phyloP scores from a whole-genome alignment of 805 yeast species.

The Lipomyces kockii region DNA sequence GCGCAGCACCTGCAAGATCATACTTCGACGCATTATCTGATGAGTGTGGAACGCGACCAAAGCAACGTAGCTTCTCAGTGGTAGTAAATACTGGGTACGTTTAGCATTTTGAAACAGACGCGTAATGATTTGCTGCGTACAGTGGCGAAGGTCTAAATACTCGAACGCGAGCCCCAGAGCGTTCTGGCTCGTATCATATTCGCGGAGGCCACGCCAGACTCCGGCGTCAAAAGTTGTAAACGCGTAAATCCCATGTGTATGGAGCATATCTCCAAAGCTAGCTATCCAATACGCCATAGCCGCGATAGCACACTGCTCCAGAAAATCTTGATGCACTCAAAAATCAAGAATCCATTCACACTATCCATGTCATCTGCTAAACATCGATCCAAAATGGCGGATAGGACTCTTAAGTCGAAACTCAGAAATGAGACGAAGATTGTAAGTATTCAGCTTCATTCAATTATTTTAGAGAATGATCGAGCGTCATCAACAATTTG shows the following conservation, averaged over 20 bases:
- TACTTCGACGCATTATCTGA: background rate
- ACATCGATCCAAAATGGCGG: constrained; percentile 23
- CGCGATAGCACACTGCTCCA: background rate
- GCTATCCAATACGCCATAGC: background rate
- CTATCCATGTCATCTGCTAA: background rate
- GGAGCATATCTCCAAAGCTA: background rate
- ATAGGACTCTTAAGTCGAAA: constrained; percentile 22
- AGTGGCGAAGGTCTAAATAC: background rate
- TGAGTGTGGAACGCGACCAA: background rate
- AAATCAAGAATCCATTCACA: background rate
- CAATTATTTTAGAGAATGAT: background rate
- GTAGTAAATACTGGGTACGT: background rate
- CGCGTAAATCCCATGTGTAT: background rate
- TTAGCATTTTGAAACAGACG: background rate
- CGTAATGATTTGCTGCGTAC: background rate
- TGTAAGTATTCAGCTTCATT: constrained; percentile 12
- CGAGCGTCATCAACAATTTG: background rate
- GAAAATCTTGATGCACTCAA: background rate
- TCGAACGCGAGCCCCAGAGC: too few species aligned
- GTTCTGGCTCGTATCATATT: background rate
- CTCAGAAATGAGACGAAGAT: constrained; percentile 30
- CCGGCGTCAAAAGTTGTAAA: background rate
- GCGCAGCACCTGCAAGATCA: background rate
- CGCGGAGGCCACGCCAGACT: background rate
- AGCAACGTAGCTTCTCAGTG: background rate